phyloP scores from a whole-genome alignment of 176 grass and related monocot genomes.

The Avena eriantha region DNA sequence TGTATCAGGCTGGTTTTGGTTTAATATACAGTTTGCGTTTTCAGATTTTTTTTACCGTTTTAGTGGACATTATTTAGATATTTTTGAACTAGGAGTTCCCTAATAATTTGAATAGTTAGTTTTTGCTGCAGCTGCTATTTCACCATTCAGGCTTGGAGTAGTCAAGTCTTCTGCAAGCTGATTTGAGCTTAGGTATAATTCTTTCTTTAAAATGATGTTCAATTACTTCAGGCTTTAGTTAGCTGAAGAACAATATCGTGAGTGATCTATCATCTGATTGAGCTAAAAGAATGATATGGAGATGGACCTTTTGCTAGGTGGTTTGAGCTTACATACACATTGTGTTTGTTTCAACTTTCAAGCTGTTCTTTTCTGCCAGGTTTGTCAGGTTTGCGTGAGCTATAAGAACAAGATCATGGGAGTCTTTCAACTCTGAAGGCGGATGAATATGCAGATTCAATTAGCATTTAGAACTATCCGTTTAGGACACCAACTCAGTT shows the following conservation, averaged over 20 bases:
- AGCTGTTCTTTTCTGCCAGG: not conserved
- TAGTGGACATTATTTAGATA: not conserved
- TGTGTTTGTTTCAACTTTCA: not conserved
- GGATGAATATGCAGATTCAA: no score
- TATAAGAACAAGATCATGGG: not conserved
- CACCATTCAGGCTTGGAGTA: not conserved
- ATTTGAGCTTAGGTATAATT: not conserved
- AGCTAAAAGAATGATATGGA: not conserved
- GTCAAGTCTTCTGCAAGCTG: not conserved
- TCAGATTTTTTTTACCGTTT: not conserved
- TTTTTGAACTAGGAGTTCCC: not conserved
- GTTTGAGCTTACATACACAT: not conserved
- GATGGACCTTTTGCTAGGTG: not conserved
- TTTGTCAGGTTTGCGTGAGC: not conserved
- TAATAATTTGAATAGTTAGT: not conserved
- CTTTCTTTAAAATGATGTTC: no score
- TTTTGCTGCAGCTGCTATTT: not conserved
- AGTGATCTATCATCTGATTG: not conserved
- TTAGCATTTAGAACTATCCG: no score
- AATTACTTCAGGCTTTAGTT: not conserved
- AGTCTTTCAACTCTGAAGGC: not conserved
- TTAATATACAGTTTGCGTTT: no score
- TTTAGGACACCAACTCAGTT: no score
- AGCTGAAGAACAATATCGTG: not conserved
- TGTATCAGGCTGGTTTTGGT: no score